Conservation (phyloP, 169 alveolate species). For the Plasmodium cynomolgi region DNA sequence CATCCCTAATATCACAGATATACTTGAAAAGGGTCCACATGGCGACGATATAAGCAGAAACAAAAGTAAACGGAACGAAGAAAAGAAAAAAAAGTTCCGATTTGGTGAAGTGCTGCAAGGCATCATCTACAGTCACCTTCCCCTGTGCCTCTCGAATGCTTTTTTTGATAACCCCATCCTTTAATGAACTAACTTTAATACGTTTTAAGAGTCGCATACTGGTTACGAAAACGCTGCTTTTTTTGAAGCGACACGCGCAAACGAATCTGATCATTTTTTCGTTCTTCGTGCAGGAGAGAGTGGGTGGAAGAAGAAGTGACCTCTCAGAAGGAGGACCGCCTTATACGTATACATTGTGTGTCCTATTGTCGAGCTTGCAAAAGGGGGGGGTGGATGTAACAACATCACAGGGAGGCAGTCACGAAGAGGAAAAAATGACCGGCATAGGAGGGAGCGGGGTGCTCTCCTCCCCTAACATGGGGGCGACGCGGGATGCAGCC, state of each 20-base stretch:
- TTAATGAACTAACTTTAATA: background rate
- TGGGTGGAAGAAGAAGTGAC: background rate
- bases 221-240: background rate
- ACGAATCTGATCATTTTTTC: constrained; percentile 24
- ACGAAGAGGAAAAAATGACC: background rate
- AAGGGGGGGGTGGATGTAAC: background rate
- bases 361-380: background rate
- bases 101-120: constrained; percentile 37
- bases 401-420: background rate
- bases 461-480: background rate
- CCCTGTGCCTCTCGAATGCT: background rate
- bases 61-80: constrained; percentile 46
- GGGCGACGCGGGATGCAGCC: background rate
- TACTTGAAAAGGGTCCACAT: constrained; percentile 67
- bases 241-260: constrained; percentile 24
- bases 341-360: background rate
- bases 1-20: constrained; percentile 52
- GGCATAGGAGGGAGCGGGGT: background rate
- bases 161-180: constrained; percentile 8
- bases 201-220: background rate
- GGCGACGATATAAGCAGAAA: constrained; percentile 10
- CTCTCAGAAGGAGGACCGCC: background rate
- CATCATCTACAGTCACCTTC: background rate
- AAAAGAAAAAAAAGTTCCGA: constrained; percentile 45
- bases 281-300: background rate